Conservation (phyloP, 2,329 filamentous ascomycete genomes). For the Fusarium nodosum region DNA sequence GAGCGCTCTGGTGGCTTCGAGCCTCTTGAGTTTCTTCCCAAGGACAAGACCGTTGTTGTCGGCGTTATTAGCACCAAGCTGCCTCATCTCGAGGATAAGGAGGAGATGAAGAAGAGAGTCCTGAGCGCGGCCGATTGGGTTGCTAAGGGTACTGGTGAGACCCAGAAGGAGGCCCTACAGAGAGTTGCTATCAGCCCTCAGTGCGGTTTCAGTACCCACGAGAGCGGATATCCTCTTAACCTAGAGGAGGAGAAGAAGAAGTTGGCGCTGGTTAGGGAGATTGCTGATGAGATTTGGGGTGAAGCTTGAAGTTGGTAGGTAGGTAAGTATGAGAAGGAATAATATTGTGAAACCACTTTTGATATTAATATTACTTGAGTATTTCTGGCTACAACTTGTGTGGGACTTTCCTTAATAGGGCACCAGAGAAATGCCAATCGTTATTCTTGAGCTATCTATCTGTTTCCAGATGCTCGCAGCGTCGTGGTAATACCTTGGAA, state of each 20-base stretch:
- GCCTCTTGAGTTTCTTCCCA: conserved; percentile 71
- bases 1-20: conserved; percentile 75
- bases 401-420: too few species aligned
- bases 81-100: conserved; percentile 72
- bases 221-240: conserved; percentile 77
- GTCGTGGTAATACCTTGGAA: too few species aligned
- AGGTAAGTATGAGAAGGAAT: too few species aligned
- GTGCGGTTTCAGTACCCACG: conserved; percentile 81
- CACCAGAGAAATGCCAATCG: too few species aligned
- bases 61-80: conserved; percentile 75
- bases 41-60: conserved; percentile 73
- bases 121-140: conserved; percentile 75
- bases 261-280: conserved; percentile 75
- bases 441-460: too few species aligned
- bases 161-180: conserved; percentile 75
- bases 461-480: too few species aligned
- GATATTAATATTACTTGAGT: too few species aligned
- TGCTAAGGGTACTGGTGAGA: conserved; percentile 75
- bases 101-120: conserved; percentile 72
- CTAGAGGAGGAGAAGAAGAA: conserved; percentile 81
- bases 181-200: conserved; percentile 78
- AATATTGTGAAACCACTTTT: neutral
- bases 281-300: conserved; percentile 80
- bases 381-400: too few species aligned
- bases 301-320: conserved; percentile 43